Evolutionary conservation across 2,329 filamentous ascomycete species (phyloP), one percentile per base, ranked within the genome.

Genomic region (Xylariales sp.): DNA sequence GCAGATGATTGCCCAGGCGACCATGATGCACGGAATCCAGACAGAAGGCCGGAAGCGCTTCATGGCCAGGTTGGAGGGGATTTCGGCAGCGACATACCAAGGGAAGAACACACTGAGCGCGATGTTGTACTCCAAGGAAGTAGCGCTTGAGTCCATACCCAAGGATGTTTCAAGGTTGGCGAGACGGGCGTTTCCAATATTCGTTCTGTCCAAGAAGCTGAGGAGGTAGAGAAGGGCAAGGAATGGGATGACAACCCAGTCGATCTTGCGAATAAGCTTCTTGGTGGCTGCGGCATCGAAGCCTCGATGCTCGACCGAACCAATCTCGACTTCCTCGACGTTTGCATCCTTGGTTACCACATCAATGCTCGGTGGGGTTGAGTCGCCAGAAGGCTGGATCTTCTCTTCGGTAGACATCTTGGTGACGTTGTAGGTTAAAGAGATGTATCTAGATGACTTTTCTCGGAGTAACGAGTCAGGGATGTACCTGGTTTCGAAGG

Each of bases 241-340:
- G 54, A 77, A 72, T 2, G 74, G 74, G 27, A 79, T 71, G 21
- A 79, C 64, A 46, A 63, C 59, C 62, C 66, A 62, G 54, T 76
- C 68, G 47, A 73, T 56, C 57, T 71, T 70, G 50, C 69, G 59
- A 38, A 76, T 48, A 1, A 76, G 62, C 43, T 57, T 66, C 48
- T 66, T 71, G 14, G 69, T 71, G 9, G 60, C 54, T n/a, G 47
- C 46, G 18, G 43, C 51, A 45, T 71, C 65, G 48, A 52, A 60
- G 20, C 50, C 51, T 22, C 48, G 47, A 38, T 33, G 9, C 27
- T 32, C 33, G 7, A 28, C 2, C 14, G 24, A n/a, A 15, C 10
- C 32, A 27, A 44, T 45, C 41, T 60, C 56, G 20, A 52, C 15
- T 16, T 47, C 43, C 21, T 46, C 48, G 27, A 40, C 35, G 15